Base-by-base conservation (phyloP, 768 basidiomycete species). In the Lactarius deliciosus region DNA sequence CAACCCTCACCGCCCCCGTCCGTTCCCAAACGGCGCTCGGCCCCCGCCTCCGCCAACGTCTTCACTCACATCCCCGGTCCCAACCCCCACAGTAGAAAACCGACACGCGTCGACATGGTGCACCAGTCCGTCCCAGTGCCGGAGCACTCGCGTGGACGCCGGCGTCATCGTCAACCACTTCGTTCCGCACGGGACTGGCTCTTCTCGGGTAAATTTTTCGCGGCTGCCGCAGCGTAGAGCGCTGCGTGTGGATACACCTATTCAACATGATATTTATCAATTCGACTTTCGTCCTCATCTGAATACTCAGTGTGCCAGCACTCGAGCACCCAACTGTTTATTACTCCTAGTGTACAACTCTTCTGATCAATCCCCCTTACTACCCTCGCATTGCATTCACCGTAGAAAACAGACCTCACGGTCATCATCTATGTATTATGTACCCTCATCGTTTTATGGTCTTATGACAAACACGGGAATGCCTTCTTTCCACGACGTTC, bases 111-210 rank as follows among this genome's bases (percentile, higher is more conserved):
- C 40, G 63, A 64, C 43, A 28, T 61, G 30, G 61, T 5, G 18
- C 45, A 41, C 18, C 64, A 54, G 65, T 66, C 70, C 74, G 62
- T 22, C 62, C 40, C 66, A 60, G 22, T 30, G 61, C 66, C 47
- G 66, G 65, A 64, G 40, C 59, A 66, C 65, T 41, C 53, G 40
- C 64, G 56, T 28, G 69, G 65, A 65, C 75, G 72, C 58, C 70
- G 69, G 59, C 73, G 73, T 64, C 71, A 75, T 60, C 75, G 76
- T 60, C 69, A 72, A 66, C 71, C 74, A 54, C 70, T 77, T 57
- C 72, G 75, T 64, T 73, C 74, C n/a, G 74, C 75, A 71, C 73
- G 74, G 55, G 75, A 75, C 72, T 77, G 77, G 77, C 74, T 77
- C 69, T 75, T 75, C 58, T 74, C 75, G 16, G 70, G 71, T 13